Conservation (phyloP, 2,329 filamentous ascomycete genomes). For the Ceratocystis diversiconidia region DNA sequence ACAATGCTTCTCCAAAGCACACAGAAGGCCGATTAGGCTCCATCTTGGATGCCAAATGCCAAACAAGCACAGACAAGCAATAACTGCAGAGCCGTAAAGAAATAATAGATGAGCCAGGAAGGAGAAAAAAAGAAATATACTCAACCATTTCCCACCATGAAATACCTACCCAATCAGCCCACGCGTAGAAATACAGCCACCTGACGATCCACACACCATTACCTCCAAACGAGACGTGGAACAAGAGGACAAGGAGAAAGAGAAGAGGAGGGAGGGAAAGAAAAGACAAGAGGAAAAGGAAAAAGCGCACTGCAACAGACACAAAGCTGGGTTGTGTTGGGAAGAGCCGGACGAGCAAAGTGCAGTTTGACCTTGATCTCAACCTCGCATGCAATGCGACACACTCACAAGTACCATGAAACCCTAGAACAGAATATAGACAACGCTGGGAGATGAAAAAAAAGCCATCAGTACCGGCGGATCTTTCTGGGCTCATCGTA, state of each 20-base stretch:
- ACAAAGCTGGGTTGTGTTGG: background rate
- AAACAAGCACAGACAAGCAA: background rate
- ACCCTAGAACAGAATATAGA: no score
- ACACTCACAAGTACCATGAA: background rate
- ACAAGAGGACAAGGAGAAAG: conserved; percentile 20
- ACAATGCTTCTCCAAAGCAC: background rate
- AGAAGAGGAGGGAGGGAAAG: background rate
- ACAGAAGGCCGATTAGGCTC: background rate
- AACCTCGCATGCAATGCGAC: no score
- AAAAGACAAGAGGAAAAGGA: conserved; percentile 20
- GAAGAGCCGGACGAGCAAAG: background rate
- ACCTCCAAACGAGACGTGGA: conserved; percentile 10
- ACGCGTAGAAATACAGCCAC: conserved; percentile 13
- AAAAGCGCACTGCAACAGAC: conserved; percentile 14
- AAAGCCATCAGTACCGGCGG: conserved; percentile 39
- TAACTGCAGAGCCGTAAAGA: background rate
- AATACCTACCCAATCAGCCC: conserved; percentile 5
- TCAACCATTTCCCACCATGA: conserved; percentile 20
- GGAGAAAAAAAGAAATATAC: conserved; percentile 22
- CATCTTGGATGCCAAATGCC: no score
- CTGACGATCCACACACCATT: conserved; percentile 9
- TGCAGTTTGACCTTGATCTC: background rate
- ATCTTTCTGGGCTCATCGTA: conserved; percentile 65
- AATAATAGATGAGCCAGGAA: conserved; percentile 22
- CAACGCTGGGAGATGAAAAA: no score